Conservation (phyloP, 192 early-diverging fungal species). For the Gaertneriomyces semiglobifer region DNA sequence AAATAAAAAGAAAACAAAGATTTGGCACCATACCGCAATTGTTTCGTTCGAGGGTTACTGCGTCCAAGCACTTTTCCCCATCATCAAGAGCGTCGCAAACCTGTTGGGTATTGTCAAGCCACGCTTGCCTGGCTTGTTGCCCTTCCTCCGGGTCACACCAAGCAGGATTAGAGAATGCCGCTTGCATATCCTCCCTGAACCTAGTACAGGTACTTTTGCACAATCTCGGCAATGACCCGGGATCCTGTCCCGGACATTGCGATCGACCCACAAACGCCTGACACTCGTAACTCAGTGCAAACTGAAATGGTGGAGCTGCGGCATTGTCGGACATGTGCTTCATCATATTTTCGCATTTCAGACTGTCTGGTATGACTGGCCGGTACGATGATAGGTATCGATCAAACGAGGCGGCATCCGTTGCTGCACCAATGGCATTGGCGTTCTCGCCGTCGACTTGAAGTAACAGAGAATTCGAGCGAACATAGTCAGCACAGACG, state of each 20-base stretch:
- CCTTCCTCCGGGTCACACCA: not conserved
- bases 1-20: not conserved
- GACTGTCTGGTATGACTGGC: not conserved
- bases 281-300: conserved; percentile 10
- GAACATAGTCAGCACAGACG: not conserved
- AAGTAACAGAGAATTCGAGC: not conserved
- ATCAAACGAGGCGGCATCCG: not conserved
- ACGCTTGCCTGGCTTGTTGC: not conserved
- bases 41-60: conserved; percentile 1
- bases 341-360: conserved; percentile 6
- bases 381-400: not conserved
- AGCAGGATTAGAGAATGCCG: conserved; percentile 1
- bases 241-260: not conserved
- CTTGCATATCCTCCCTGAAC: conserved; percentile 10
- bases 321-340: not conserved
- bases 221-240: not conserved
- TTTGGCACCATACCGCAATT: conserved; percentile 9
- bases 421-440: not conserved
- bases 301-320: conserved; percentile 1
- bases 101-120: not conserved
- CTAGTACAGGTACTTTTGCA: conserved; percentile 17
- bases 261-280: not conserved
- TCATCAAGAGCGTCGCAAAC: conserved; percentile 4
- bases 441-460: conserved; percentile 1
- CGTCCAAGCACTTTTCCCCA: not conserved